Evolutionary conservation across 2,329 filamentous ascomycete genomes (phyloP).

Genomic region (Penicillium olsonii): DNA sequence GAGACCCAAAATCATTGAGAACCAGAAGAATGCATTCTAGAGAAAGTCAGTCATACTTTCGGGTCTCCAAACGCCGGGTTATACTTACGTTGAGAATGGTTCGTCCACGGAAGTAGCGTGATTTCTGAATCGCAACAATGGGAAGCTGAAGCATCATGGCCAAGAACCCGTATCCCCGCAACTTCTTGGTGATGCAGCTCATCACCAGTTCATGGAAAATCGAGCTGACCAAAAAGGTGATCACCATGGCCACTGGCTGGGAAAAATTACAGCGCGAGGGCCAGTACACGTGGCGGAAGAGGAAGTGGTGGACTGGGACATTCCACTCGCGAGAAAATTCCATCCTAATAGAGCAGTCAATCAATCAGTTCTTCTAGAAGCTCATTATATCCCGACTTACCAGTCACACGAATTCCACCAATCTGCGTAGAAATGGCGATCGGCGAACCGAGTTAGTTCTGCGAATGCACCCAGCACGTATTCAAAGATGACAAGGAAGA

Average conservation of each 20-base stretch:
- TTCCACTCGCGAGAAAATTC: conserved; percentile 98
- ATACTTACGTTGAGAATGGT: conserved; percentile 69
- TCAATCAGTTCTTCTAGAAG: background rate
- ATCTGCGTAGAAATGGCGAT: conserved; percentile 86
- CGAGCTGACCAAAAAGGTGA: conserved; percentile 89
- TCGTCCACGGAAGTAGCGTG: conserved; percentile 70
- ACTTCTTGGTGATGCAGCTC: conserved; percentile 96
- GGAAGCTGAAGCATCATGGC: conserved; percentile 97
- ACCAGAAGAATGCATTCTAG: conserved; percentile 83
- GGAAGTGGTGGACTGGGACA: conserved; percentile 93
- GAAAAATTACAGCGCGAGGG: conserved; percentile 77
- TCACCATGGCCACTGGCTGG: conserved; percentile 73
- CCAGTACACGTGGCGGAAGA: conserved; percentile 89
- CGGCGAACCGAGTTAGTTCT: conserved; percentile 89
- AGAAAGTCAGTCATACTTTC: background rate
- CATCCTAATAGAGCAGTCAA: conserved; percentile 59
- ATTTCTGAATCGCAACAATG: conserved; percentile 87
- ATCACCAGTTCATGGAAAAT: conserved; percentile 93
- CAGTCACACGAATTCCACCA: conserved; percentile 66
- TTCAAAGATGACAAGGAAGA: conserved; percentile 98
- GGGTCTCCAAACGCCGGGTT: background rate
- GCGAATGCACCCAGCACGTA: conserved; percentile 93
- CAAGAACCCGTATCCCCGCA: conserved; percentile 88
- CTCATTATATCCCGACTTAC: conserved; percentile 26
- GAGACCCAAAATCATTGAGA: conserved; percentile 83